phyloP scores from a whole-genome alignment of 1,284 basidiomycete species.

The Ganoderma lingzhi region DNA sequence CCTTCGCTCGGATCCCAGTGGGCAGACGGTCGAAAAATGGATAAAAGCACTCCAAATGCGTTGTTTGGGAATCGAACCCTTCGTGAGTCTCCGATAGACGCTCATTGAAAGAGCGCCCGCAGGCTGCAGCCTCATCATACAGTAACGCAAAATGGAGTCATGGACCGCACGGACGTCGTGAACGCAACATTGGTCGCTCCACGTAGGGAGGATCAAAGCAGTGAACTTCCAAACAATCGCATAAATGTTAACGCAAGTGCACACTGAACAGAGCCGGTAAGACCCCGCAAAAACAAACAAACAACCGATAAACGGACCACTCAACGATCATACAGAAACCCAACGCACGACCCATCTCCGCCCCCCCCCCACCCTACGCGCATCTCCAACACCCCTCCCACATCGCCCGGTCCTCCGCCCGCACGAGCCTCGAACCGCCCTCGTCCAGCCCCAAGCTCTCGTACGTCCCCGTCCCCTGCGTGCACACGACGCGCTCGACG shows the following conservation, averaged over 20 bases:
- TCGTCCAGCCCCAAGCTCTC: conserved; percentile 8
- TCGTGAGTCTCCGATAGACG: too few species aligned
- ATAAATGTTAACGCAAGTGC: too few species aligned
- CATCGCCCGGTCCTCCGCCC: conserved; percentile 1
- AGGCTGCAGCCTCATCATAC: too few species aligned
- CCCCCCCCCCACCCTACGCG: not conserved
- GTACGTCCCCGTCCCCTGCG: conserved; percentile 14
- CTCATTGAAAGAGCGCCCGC: too few species aligned
- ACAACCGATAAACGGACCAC: not conserved
- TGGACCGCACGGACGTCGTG: too few species aligned
- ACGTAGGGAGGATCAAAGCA: too few species aligned
- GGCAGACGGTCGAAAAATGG: too few species aligned
- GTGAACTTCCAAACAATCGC: too few species aligned
- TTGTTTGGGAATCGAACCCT: too few species aligned
- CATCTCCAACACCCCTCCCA: conserved; percentile 15
- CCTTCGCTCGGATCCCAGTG: not conserved
- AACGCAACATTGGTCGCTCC: too few species aligned
- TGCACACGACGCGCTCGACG: conserved; percentile 16
- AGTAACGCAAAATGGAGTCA: too few species aligned
- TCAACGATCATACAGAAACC: not conserved
- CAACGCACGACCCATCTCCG: not conserved
- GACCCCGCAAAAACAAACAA: not conserved
- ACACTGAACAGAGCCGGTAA: not conserved
- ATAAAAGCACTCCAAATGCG: too few species aligned
- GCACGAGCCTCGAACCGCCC: not conserved